Base-by-base conservation (phyloP, 2,329 filamentous ascomycete genomes). In the Macroventuria anomochaeta region DNA sequence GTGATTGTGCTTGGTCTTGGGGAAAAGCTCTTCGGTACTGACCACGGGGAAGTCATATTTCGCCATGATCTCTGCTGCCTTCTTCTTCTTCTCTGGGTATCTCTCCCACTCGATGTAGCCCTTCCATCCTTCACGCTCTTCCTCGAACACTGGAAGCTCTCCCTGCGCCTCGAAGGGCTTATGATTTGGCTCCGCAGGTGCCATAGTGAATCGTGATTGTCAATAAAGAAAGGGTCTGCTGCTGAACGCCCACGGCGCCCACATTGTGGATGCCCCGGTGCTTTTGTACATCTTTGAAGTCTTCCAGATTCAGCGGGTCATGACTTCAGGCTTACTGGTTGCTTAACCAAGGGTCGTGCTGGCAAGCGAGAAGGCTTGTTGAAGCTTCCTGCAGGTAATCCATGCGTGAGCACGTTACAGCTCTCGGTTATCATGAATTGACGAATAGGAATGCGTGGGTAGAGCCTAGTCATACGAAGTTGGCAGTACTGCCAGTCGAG, bases 81-180 rank as follows among this genome's bases (percentile, higher is more conserved):
- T 75, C 21, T 77, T 79, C 63, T 87, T 88, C 71, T 88, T 89
- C 40, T 88, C 85, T 0, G 87, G 87, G 47, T 88, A 87, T 11
- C 58, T 61, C 46, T 70, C 66, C 67, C 66, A 70, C 34, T 70
- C 66, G n/a, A 90, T 78, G 55, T 88, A 89, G 7, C 80, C 79
- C 53, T 75, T 75, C 79, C 80, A 82, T 7, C 79, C 79, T 21
- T 75, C 67, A 7, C 69, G 65, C 57, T 82, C 80, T 40, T 78
- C 74, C 1, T 71, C 63, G 42, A 81, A 81, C 17, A 64, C 17
- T 1, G 71, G 71, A 2, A 63, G 55, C 17, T 69, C 56, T 11
- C 68, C 68, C 37, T 65, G 52, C 11, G 59, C 53, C 55, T 65
- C 25, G 28, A 72, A 73, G 7, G 64, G 59, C 33, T 62, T 58